Evolutionary conservation across 257 asterid genomes (phyloP), one percentile per base, ranked within the genome.

Genomic region (Nicotiana otophora): DNA sequence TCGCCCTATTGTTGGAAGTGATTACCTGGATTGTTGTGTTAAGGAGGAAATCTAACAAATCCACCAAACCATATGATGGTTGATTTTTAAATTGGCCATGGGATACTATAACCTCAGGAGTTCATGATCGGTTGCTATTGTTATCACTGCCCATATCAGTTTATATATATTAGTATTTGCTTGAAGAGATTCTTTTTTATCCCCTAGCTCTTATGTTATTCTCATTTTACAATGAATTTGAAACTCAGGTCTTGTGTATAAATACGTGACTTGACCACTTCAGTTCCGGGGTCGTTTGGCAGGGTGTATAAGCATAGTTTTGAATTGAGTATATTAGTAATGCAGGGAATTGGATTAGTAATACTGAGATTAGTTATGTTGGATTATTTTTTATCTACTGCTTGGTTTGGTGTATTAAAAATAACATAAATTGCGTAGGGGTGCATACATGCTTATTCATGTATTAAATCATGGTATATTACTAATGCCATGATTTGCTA

Each of bases 21-120:
- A 34, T 92, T 85, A 91, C 95, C 72, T 94, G 98, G 99, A 63
- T 87, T 10, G n/a, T 91, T 48, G 96, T 91, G 69, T 57, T 91
- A 20, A 88, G 82, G 93, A 86, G 86, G 87, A 92, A 84, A 84
- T 84, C 92, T 3, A 81, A 64, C 39, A 86, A 84, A 70, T 83
- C 95, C 11, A 89, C 94, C 53, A 90, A 94, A 78, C 92, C 97
- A 1, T 90, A 85, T 0, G 94, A 86, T 34, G 94, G 95, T 20
- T 81, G 67, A 78, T 83, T 28, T 42, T 31, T 20, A 80, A 34
- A 83, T 88, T 63, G 89, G 87, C 62, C 85, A 81, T 48, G 62
- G 81, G 16, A 85, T 90, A 89, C 88, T 82, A 67, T 87, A 87
- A 62, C 86, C 86, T 80, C 82, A 85, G 51, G 74, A 84, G 60